Conservation (phyloP, 2,329 filamentous ascomycete species). For the Sphaerulina populicola region DNA sequence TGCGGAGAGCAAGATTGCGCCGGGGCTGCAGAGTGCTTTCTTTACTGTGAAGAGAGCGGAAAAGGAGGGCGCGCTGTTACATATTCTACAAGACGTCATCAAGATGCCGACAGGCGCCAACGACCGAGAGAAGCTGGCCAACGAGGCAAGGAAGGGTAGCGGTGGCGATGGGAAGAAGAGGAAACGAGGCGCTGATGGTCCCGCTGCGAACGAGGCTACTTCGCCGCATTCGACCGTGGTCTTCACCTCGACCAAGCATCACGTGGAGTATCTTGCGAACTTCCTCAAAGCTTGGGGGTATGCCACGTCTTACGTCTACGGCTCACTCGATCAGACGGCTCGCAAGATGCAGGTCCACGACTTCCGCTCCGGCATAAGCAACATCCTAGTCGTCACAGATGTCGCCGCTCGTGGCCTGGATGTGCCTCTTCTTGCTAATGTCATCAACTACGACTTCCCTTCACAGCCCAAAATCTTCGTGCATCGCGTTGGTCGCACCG, state of each 20-base stretch:
- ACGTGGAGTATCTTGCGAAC: conserved; percentile 83
- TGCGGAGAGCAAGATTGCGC: conserved; percentile 90
- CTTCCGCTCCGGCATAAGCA: conserved; percentile 74
- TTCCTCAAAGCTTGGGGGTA: conserved; percentile 77
- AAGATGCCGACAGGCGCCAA: conserved; percentile 70
- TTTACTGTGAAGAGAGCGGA: conserved; percentile 88
- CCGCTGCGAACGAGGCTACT: conserved; percentile 58
- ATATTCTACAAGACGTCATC: conserved; percentile 85
- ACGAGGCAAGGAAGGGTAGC: conserved; percentile 40
- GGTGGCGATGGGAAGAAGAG: conserved; percentile 52
- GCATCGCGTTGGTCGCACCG: conserved; percentile 90
- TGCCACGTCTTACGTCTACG: conserved; percentile 87
- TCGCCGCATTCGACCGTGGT: conserved; percentile 90
- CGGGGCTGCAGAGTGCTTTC: conserved; percentile 90
- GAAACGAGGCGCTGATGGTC: conserved; percentile 51
- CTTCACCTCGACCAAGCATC: conserved; percentile 91
- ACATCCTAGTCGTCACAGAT: conserved; percentile 92
- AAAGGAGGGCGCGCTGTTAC: conserved; percentile 84
- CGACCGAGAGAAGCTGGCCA: conserved; percentile 41
- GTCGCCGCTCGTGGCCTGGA: conserved; percentile 95
- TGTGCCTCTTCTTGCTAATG: conserved; percentile 90
- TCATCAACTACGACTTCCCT: conserved; percentile 98
- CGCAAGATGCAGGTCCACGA: conserved; percentile 86
- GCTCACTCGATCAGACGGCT: conserved; percentile 86
- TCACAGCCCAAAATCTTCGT: conserved; percentile 95